Evolutionary conservation across 371 early-diverging fungal genomes (phyloP).

Genomic region (Circinella umbellata): DNA sequence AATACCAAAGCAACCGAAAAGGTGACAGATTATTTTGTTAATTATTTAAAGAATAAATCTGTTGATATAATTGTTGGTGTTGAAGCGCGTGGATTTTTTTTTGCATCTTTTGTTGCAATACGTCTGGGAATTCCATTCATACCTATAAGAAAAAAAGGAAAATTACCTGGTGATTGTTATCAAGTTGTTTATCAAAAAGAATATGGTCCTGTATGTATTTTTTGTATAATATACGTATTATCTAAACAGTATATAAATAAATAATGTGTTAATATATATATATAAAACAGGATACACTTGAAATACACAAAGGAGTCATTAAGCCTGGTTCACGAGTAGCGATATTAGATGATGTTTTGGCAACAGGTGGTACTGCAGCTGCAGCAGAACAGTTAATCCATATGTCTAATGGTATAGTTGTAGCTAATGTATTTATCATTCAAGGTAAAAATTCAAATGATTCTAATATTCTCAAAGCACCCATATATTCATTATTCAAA

Average conservation of each 20-base stretch:
- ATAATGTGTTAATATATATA: neutral
- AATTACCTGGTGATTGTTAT: conserved; percentile 10
- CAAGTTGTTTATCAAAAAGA: conserved; percentile 12
- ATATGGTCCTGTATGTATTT: conserved; percentile 13
- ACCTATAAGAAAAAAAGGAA: conserved; percentile 15
- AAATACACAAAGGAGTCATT: conserved; percentile 12
- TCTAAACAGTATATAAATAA: neutral
- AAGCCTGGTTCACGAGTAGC: conserved; percentile 3
- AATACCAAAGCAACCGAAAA: neutral
- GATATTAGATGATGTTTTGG: conserved; percentile 15
- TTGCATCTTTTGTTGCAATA: conserved; percentile 8
- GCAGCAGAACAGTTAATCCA: conserved; percentile 6
- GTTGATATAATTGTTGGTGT: conserved; percentile 16
- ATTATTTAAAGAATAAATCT: conserved; percentile 2
- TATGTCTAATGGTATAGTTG: neutral
- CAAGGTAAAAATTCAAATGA: conserved; percentile 13
- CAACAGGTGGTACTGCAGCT: conserved; percentile 17
- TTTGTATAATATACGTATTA: neutral
- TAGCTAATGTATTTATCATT: conserved; percentile 6
- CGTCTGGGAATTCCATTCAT: conserved; percentile 8
- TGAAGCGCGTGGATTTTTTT: conserved; percentile 14
- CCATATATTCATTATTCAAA: conserved; percentile 14
- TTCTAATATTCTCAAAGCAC: conserved; percentile 10
- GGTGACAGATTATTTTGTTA: neutral
- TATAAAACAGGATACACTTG: conserved; percentile 1